Evolutionary conservation across 2,329 filamentous ascomycete species (phyloP), one percentile per base, ranked within the genome.

Genomic region (Elsinoe necatrix): DNA sequence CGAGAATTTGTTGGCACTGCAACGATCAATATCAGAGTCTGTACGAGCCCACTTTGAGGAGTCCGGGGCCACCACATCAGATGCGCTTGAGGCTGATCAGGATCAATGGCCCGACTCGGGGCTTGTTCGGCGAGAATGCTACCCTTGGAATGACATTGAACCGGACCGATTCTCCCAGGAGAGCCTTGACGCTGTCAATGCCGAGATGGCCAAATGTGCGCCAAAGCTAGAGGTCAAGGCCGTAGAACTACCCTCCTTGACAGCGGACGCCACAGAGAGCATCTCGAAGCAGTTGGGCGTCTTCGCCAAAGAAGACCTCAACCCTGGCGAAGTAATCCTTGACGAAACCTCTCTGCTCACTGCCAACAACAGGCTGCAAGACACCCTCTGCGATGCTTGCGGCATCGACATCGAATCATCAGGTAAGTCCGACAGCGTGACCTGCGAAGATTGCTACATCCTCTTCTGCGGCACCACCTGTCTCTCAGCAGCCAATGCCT

Each of bases 301-400:
- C 2, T 97, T 97, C 68, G 92, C 91, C 6, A 88, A 83, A 63
- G 80, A 87, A 61, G 85, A 95, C 62, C 87, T 97, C 35, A 73
- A 76, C 0, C 82, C 89, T 0, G 87, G 87, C 8, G 87, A 95
- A 68, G 76, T 79, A 4, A 83, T 96, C 1, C 78, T 98, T 27
- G 76, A 81, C 48, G 93, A 98, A 67, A 87, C 86, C 59, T 93
- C 90, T 7, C 79, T 95, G 6, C 75, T 98, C 39, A 95, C 91
- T 1, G 91, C 89, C 45, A 93, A 92, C 63, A 93, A 93, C 67
- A 84, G 89, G 27, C 80, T 93, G 11, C 89, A 95, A 67, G 90
- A 95, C 60, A 79, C 86, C 3, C 80, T 92, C 27, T 97, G 92
- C 70, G 92, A 97, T 70, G 90, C 90, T 12, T 97, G 92, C 69